Percentiles rank a stretch among this genome's conserved stretches.
Conservation (phyloP, 345 rosid species). For the Bruguiera gymnorhiza region DNA sequence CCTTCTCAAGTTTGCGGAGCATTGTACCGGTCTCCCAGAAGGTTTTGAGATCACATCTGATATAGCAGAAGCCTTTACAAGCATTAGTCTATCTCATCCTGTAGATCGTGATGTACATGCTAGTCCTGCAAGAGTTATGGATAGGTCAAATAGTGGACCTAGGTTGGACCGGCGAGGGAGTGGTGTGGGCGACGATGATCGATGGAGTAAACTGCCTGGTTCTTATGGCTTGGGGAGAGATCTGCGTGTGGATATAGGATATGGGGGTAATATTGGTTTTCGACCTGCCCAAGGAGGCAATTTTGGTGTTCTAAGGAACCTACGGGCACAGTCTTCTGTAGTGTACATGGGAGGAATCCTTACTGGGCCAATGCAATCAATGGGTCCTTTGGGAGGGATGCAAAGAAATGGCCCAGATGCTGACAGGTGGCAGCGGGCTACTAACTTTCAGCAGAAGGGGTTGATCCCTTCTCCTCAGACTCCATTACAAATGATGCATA, state of each 20-base stretch:
- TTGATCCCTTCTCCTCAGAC: constrained; percentile 83
- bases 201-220: constrained; percentile 60
- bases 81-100: constrained; percentile 35
- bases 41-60: constrained; percentile 53
- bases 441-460: constrained; percentile 66
- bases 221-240: constrained; percentile 52
- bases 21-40: constrained; percentile 64
- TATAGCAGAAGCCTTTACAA: constrained; percentile 42
- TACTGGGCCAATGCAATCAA: constrained; percentile 66
- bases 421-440: constrained; percentile 85
- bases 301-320: constrained; percentile 66
- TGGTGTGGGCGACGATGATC: constrained; percentile 56
- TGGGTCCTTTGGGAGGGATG: constrained; percentile 62
- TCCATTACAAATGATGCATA: constrained; percentile 83
- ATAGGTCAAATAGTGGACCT: constrained; percentile 59
- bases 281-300: constrained; percentile 77
- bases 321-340: constrained; percentile 53
- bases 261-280: constrained; percentile 48
- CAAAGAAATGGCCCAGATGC: constrained; percentile 60
- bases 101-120: constrained; percentile 56
- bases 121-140: constrained; percentile 57
- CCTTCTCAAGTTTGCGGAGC: constrained; percentile 69
- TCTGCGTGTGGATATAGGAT: constrained; percentile 40
- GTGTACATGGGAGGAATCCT: constrained; percentile 51
- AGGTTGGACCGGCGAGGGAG: constrained; percentile 72